phyloP scores from a whole-genome alignment of 768 basidiomycete species.

The Serendipita sp. region DNA sequence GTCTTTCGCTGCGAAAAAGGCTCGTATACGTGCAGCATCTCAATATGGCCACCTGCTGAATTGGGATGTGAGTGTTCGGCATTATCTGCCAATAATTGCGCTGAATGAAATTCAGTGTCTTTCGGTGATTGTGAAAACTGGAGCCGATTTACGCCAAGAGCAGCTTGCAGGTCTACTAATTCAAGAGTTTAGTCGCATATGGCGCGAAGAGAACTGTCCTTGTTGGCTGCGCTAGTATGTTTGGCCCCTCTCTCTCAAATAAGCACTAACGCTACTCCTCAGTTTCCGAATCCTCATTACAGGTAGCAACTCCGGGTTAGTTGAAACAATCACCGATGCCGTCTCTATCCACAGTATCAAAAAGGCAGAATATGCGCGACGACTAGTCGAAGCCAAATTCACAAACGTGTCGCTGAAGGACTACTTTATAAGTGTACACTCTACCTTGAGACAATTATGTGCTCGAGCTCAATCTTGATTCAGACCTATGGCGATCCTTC shows the following conservation, averaged over 20 bases:
- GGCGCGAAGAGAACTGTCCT: conserved; percentile 81
- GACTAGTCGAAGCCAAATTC: conserved; percentile 62
- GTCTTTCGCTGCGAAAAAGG: conserved; percentile 89
- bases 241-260: conserved; percentile 2
- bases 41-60: conserved; percentile 90
- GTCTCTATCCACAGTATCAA: conserved; percentile 99
- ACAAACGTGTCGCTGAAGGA: conserved; percentile 83
- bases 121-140: conserved; percentile 97
- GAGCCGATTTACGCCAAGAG: conserved; percentile 91
- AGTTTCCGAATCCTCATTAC: conserved; percentile 96
- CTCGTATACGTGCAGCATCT: conserved; percentile 80
- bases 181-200: conserved; percentile 81
- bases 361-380: conserved; percentile 91
- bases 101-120: conserved; percentile 73
- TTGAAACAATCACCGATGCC: conserved; percentile 96
- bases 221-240: conserved; percentile 88
- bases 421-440: conserved; percentile 69
- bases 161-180: conserved; percentile 94
- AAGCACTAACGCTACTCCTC: not conserved
- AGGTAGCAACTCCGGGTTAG: conserved; percentile 79
- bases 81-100: not conserved
- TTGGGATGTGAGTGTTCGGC: conserved; percentile 26
- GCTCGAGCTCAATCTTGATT: not conserved
- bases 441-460: not conserved
- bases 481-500: conserved; percentile 84